These are phyloP conservation scores for Cladophialophora yegresii DNA, from an alignment of 2,329 filamentous ascomycete species.

Conservation along the genomic window DNA sequence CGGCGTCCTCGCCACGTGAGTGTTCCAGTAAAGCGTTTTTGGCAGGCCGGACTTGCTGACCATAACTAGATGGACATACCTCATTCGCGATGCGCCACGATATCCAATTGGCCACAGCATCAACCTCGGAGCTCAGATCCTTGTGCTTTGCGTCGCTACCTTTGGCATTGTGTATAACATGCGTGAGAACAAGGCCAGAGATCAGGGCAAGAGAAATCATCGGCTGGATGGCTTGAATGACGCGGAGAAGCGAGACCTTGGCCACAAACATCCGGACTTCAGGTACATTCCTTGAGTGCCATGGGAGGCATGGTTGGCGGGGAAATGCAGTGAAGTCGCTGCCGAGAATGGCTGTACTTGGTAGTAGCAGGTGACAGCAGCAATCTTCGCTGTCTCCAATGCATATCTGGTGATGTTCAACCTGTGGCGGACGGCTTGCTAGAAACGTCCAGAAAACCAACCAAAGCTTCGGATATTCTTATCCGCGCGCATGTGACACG, in stretches of 20 bases:
- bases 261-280: slow-evolving; percentile 40
- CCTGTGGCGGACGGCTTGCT: not conserved
- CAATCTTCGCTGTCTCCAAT: not conserved
- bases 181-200: slow-evolving; percentile 40
- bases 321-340: not conserved
- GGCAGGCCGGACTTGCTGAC: slow-evolving; percentile 47
- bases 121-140: slow-evolving; percentile 46
- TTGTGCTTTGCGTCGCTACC: slow-evolving; percentile 25
- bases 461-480: slow-evolving; percentile 1
- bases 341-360: not conserved
- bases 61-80: slow-evolving; percentile 30
- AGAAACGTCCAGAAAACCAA: slow-evolving; percentile 12
- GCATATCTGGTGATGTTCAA: not conserved
- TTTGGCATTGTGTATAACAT: slow-evolving; percentile 34
- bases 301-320: not conserved
- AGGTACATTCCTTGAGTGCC: slow-evolving; percentile 18
- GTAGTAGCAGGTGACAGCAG: not conserved
- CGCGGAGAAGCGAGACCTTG: slow-evolving; percentile 39
- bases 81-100: slow-evolving; percentile 48
- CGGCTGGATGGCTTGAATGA: slow-evolving; percentile 42
- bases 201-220: slow-evolving; percentile 37
- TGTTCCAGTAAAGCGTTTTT: slow-evolving; percentile 43
- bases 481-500: slow-evolving; percentile 9
- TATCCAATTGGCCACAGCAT: slow-evolving; percentile 57
- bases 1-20: slow-evolving; percentile 74